Evolutionary conservation across 2,329 filamentous ascomycete genomes (phyloP).

Genomic region (Aspergillus sp.): DNA sequence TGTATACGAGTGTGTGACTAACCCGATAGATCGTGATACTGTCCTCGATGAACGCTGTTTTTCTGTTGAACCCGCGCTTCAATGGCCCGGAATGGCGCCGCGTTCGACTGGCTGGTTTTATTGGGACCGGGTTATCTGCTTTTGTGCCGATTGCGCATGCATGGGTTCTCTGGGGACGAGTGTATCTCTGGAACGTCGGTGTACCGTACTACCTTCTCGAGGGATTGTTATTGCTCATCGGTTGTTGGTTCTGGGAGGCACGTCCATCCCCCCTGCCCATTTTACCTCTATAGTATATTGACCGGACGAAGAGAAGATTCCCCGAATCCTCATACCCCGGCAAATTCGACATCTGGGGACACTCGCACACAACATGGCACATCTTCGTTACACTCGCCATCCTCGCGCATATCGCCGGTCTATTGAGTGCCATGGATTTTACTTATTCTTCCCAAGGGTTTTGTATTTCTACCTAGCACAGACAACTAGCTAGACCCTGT

Average conservation of each 20-base stretch:
- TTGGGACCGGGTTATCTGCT: conserved; percentile 26
- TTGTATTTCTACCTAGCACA: conserved; percentile 22
- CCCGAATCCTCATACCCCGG: conserved; percentile 24
- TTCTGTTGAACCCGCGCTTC: conserved; percentile 31
- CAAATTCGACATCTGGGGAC: conserved; percentile 28
- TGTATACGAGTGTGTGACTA: neutral
- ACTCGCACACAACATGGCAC: conserved; percentile 30
- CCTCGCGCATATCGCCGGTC: conserved; percentile 33
- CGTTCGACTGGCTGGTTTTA: conserved; percentile 21
- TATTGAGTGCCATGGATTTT: conserved; percentile 27
- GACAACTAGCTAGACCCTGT: neutral
- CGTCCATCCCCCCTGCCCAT: neutral
- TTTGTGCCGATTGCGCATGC: conserved; percentile 29
- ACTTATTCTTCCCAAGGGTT: conserved; percentile 16
- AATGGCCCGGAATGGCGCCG: conserved; percentile 22
- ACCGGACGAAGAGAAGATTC: conserved; percentile 10
- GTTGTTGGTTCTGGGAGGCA: conserved; percentile 21
- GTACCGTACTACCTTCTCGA: conserved; percentile 29
- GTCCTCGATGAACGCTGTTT: conserved; percentile 20
- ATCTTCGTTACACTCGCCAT: conserved; percentile 35
- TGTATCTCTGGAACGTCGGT: conserved; percentile 18
- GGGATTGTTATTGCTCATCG: conserved; percentile 24
- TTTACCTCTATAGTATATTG: neutral
- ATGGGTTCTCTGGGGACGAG: conserved; percentile 17
- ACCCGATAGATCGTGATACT: conserved; percentile 22